Percentiles rank a stretch among this genome's conserved stretches.
phyloP scores from a whole-genome alignment of 768 basidiomycete genomes.

The Suillus subalutaceus region DNA sequence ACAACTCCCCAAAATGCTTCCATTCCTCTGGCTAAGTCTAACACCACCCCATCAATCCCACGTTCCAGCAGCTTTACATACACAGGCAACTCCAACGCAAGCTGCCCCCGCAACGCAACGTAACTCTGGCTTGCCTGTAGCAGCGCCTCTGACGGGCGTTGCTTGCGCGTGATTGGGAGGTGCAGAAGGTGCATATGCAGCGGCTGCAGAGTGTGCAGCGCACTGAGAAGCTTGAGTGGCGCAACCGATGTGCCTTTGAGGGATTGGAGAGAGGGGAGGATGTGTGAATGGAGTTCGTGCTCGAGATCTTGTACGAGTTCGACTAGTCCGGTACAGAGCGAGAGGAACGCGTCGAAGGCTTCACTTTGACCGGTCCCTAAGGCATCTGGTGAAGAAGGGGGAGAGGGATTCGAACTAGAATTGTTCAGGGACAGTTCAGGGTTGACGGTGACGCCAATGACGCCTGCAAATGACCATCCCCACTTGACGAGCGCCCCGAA shows the following conservation, averaged over 20 bases:
- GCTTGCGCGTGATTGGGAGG: slow-evolving; percentile 60
- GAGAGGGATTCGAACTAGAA: not conserved
- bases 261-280: slow-evolving; percentile 60
- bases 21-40: slow-evolving; percentile 59
- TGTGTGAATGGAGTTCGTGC: slow-evolving; percentile 49
- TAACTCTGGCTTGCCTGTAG: slow-evolving; percentile 78
- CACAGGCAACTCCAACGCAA: slow-evolving; percentile 69
- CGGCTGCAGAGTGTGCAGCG: slow-evolving; percentile 75
- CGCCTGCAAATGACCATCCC: slow-evolving; percentile 66
- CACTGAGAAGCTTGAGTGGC: slow-evolving; percentile 66
- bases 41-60: slow-evolving; percentile 58
- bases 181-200: slow-evolving; percentile 72
- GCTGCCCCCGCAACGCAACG: slow-evolving; percentile 72
- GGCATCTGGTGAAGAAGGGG: slow-evolving; percentile 26
- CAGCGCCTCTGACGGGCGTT: slow-evolving; percentile 64
- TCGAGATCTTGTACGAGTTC: slow-evolving; percentile 58
- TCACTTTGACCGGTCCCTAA: slow-evolving; percentile 40
- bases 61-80: slow-evolving; percentile 60
- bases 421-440: slow-evolving; percentile 22
- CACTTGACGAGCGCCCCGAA: slow-evolving; percentile 58
- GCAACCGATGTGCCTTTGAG: slow-evolving; percentile 62
- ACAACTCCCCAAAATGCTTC: slow-evolving; percentile 61
- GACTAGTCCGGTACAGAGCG: slow-evolving; percentile 57
- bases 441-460: slow-evolving; percentile 60
- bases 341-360: slow-evolving; percentile 72